Evolutionary conservation across 2,329 filamentous ascomycete species (phyloP), one percentile per base, ranked within the genome.

Genomic region (Corniculantispora saksenae): DNA sequence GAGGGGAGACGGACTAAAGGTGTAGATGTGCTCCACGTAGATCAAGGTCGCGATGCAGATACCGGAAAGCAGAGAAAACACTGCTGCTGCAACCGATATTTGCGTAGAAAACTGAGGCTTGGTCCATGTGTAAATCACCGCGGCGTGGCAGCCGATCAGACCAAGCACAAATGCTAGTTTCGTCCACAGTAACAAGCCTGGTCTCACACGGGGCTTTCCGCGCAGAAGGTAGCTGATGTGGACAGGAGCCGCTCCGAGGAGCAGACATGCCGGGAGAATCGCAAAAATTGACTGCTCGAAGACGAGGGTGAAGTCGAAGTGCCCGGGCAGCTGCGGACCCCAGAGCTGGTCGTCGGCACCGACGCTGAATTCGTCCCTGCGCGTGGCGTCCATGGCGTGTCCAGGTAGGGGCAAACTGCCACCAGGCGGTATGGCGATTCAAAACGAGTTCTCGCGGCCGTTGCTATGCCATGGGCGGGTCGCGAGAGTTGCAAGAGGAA

Each of bases 261-360:
- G 38, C 35, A 58, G 45, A 17, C 55, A 43, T 3, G 55, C 35
- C 3, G 55, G 55, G 38, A 58, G 38, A 10, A 58, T 45, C 5
- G 38, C 25, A 10, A 58, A 47, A 21, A 58, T 58, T 38, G 21
- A 29, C 23, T 58, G 55, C 23, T 58, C 55, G 27, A 58, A 58
- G 10, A 29, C 9, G 12, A 58, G 23, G 8, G 55, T 58, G 40
- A 58, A 58, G 23, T 58, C 55, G 29, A 29, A 53, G 7, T 3
- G 3, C 12, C 50, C 50, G 19, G 50, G 19, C 10, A 53, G 50
- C 8, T 17, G 23, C 17, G 50, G 50, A 4, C 50, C 50, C 50
- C 50, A 53, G 21, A 53, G 3, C 50, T 53, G 50, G 50, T 53
- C 50, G 21, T 23, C 50, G 8, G 50, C 5, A 10, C 50, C 50